These are phyloP conservation scores for Lentinula sp. DNA, from an alignment of 768 basidiomycete genomes.

Conservation along the genomic window DNA sequence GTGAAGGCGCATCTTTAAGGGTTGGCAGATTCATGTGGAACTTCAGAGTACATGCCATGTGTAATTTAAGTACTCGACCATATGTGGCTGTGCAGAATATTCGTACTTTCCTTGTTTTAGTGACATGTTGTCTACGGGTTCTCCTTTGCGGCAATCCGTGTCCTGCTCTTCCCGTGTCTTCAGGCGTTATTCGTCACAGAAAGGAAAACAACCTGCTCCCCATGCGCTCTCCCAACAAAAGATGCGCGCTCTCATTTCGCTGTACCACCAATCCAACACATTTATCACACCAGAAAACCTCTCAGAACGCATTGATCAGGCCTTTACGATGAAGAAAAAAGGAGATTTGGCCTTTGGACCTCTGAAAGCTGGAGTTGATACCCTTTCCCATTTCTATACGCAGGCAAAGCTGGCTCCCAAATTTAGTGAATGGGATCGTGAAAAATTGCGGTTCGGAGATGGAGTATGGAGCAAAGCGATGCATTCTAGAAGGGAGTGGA, in stretches of 20 bases:
- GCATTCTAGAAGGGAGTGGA: conserved; percentile 26
- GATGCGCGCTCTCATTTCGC: conserved; percentile 67
- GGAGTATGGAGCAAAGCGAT: conserved; percentile 3
- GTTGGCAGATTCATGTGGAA: too few species aligned
- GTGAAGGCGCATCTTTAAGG: conserved; percentile 51
- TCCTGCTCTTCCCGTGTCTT: neutral
- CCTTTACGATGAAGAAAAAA: conserved; percentile 32
- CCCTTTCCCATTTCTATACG: neutral
- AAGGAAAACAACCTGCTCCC: conserved; percentile 16
- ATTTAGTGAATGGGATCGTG: conserved; percentile 30
- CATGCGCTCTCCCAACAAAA: conserved; percentile 44
- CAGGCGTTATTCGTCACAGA: conserved; percentile 13
- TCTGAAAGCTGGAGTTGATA: neutral
- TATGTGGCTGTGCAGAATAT: conserved; percentile 5
- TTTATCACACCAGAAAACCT: conserved; percentile 74
- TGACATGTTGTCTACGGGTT: neutral
- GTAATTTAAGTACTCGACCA: neutral
- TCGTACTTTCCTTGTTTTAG: neutral
- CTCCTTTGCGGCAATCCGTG: neutral
- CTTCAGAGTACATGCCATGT: neutral
- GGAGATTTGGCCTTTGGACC: neutral
- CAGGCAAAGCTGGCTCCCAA: conserved; percentile 25
- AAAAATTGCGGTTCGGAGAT: conserved; percentile 6
- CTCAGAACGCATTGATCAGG: conserved; percentile 54
- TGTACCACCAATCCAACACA: conserved; percentile 70